Base-by-base conservation (phyloP, 2,329 filamentous ascomycete species). In the Beauveria sp. region DNA sequence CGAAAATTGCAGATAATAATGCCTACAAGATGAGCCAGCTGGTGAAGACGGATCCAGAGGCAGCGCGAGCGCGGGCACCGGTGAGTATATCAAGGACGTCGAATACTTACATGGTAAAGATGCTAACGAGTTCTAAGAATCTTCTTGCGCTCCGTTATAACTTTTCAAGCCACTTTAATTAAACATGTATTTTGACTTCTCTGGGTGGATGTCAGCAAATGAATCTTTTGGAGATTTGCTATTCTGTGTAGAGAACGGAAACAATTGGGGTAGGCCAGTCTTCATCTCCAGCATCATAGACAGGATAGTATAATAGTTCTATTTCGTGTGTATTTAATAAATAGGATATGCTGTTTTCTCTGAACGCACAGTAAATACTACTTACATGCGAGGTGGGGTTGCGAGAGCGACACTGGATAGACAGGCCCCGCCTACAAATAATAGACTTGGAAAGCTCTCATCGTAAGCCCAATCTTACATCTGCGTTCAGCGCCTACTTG, bases 401-500 rank as follows among this genome's bases (percentile, higher is more conserved):
- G 43, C 6, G 43, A 24, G 22, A 40, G 40, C 5, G 30, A 24
- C 22, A 37, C n/a, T 20, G 28, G 22, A 14, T 18, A 28, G 28
- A 18, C 14, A 18, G 12, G 43, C 54, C 54, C 54, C 54, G 54
- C 54, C 41, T 16, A 46, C n/a, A 56, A 6, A 47, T 18, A 41
- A 47, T 18, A 41, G 41, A 43, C 37, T 26, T 43, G 16, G 16
- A 20, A 26, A 34, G 53, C 30, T 46, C 41, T 56, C 41, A 47
- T 26, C 54, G n/a, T 37, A 47, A 56, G 54, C 54, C 43, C 3
- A 47, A 56, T 56, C 54, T 56, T 37, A 56, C 54, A 34, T 34
- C 20, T 37, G n/a, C n/a, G 37, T 24, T n/a, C 26, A 43, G 54
- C 28, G 40, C 24, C 22, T 44, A 28, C 7, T 26, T 28, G 3